phyloP scores from a whole-genome alignment of 2,329 filamentous ascomycete genomes.

The Macrophomina phaseolina region DNA sequence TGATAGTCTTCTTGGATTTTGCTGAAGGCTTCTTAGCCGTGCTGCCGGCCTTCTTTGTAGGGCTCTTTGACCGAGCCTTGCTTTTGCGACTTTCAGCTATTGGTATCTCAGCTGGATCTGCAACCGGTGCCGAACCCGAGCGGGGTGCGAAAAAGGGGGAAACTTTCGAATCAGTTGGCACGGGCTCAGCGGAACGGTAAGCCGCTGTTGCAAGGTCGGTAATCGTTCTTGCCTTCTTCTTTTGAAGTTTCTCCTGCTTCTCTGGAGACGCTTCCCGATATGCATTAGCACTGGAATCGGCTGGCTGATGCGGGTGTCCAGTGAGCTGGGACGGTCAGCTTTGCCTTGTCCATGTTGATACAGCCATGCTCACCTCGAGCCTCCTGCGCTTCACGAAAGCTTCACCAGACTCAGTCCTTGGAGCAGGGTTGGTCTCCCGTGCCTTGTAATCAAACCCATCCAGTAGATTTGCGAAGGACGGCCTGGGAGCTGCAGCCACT shows the following conservation, averaged over 20 bases:
- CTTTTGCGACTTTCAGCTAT: slow-evolving; percentile 29
- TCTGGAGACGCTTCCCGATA: not conserved
- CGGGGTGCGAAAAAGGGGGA: slow-evolving; percentile 37
- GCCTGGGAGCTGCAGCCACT: not conserved
- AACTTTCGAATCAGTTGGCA: slow-evolving; percentile 30
- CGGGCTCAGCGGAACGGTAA: slow-evolving; percentile 35
- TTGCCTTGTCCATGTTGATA: too few relatives aligned
- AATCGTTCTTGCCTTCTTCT: slow-evolving; percentile 47
- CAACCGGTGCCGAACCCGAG: slow-evolving; percentile 4
- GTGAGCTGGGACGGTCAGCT: slow-evolving; percentile 8
- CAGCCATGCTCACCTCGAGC: slow-evolving; percentile 34
- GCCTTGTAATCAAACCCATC: slow-evolving; percentile 38
- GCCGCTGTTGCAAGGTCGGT: slow-evolving; percentile 46
- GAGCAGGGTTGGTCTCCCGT: not conserved
- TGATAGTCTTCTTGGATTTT: slow-evolving; percentile 38
- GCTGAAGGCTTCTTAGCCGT: slow-evolving; percentile 30
- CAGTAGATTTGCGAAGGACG: slow-evolving; percentile 37
- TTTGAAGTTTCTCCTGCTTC: slow-evolving; percentile 38
- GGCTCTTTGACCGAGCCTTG: slow-evolving; percentile 1
- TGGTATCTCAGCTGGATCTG: slow-evolving; percentile 29
- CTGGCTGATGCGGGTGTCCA: not conserved
- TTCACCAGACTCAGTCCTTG: slow-evolving; percentile 24
- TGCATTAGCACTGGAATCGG: not conserved
- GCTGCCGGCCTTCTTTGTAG: slow-evolving; percentile 31
- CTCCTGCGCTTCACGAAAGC: slow-evolving; percentile 38